Evolutionary conservation across 257 asterid species (phyloP), one percentile per base, ranked within the genome.

Genomic region (Rhazya stricta): DNA sequence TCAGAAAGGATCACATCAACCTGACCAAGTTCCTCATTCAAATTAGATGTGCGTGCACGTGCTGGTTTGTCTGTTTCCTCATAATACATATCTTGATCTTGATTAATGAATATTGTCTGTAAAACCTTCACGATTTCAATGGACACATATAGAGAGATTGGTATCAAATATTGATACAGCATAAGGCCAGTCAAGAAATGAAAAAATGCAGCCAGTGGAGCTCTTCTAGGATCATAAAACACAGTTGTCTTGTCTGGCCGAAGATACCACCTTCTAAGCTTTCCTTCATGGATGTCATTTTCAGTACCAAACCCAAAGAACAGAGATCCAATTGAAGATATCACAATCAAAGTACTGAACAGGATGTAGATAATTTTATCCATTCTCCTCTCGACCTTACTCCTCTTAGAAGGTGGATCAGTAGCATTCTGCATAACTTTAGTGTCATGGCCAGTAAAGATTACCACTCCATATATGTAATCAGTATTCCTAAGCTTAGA

Each of bases 11-110:
- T 84, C 7, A 94, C 87, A 61, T 88, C 96, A 8, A 94, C 97
- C 78, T 90, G 92, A 51, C 99, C 99, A 27, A 94, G 97, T 81
- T 94, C 99, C 85, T 94, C 99, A 45, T 94, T 94, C 87, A 94
- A 85, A 86, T 94, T 94, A 12, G 97, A 92, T 60, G 97, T 94
- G 72, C 97, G 90, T 70, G 99, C 99, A 74, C 78, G 92, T 25
- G 99, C 99, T 11, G 97, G 99, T 81, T 79, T 87, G 79, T 94
- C 89, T 15, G 84, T 85, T 76, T 90, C 99, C 63, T 82, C 95
- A 69, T 87, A 83, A 82, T 94, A 94, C 99, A 94, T 94, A 54
- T 89, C 89, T 53, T 61, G 89, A 73, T 94, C 99, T 75, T 84
- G 97, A 80, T 94, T 94, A 57, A 92, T 91, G 74, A 94, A 94